Base-by-base conservation (phyloP, 2,329 filamentous ascomycete species). In the Pestalotiopsis sp. region DNA sequence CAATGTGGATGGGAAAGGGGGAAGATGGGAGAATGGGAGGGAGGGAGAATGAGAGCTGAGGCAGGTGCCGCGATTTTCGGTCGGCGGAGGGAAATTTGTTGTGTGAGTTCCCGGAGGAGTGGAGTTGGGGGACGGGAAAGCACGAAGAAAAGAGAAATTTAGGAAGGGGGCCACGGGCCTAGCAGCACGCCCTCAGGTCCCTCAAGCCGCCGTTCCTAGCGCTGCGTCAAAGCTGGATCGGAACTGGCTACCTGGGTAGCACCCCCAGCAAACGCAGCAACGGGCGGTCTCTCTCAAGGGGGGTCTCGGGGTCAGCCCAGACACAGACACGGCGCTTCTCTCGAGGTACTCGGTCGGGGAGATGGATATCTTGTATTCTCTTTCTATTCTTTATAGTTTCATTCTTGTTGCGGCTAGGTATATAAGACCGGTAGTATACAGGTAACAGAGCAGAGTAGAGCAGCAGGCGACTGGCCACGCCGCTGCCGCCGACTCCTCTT, bases 201-300 rank as follows among this genome's bases (percentile, higher is more conserved):
- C 62, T 64, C 62, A 64, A 39, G 62, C 62, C 25, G 62, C 62
- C 62, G 62, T 64, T 52, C n/a, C 41, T 64, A 64, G 62, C 41
- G 62, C 62, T 45, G 59, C 59, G 62, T 64, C 62, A 49, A 39
- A 49, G 62, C 62, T 64, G 62, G 62, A 64, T 64, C 62, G 39
- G 62, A 64, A 55, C 23, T 64, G 62, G 59, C 59, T 62, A 38
- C 27, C 59, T 64, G 62, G 59, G 27, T 62, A 38, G 31, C 59
- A 39, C 27, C 61, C 39, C 64, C 31, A 65, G 27, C 7, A n/a
- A 52, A 52, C 41, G 45, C 49, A 52, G 45, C 45, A 52, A 63
- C 31, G 27, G 62, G 39, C 62, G 38, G 62, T 31, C 38, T 36
- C 36, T 27, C 38, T 6, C 12, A 11, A 23, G 57, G 45, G 45